Percentiles rank a stretch among this genome's conserved stretches.
Evolutionary conservation across 495 filamentous ascomycete genomes (phyloP).

Genomic region (Pyrenula aspistea): DNA sequence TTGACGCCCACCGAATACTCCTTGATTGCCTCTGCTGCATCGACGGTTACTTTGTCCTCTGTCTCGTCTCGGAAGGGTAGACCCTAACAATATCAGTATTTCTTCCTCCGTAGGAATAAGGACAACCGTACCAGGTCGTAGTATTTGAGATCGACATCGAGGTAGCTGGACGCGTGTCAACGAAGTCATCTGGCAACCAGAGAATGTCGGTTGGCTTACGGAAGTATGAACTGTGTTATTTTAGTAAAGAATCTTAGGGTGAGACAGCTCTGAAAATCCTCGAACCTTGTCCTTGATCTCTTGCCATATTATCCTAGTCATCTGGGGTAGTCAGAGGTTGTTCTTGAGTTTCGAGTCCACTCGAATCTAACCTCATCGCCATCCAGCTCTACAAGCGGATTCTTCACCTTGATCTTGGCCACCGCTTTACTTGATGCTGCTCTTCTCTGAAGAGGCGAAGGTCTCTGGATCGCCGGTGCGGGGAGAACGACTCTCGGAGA

Average conservation of each 20-base stretch:
- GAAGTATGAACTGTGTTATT: constrained; percentile 61
- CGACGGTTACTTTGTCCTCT: constrained; percentile 86
- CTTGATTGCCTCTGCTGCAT: constrained; percentile 94
- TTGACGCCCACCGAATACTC: constrained; percentile 98
- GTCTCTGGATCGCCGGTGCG: neutral
- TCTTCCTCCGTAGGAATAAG: neutral
- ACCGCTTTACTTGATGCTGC: constrained; percentile 1
- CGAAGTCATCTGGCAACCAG: neutral
- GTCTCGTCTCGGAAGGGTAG: constrained; percentile 92
- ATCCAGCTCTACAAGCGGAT: constrained; percentile 92
- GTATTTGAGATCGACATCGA: constrained; percentile 97
- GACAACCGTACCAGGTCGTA: constrained; percentile 66
- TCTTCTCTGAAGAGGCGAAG: constrained; percentile 8
- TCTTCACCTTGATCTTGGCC: constrained; percentile 90
- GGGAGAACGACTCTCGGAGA: neutral
- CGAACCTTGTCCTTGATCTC: constrained; percentile 87
- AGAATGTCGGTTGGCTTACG: constrained; percentile 39
- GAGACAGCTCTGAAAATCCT: constrained; percentile 9
- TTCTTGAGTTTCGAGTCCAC: too few species aligned
- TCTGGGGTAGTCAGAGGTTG: constrained; percentile 30
- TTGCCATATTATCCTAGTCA: constrained; percentile 98
- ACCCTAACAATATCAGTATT: constrained; percentile 33
- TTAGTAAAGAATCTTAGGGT: constrained; percentile 3
- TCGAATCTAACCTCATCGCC: constrained; percentile 69
- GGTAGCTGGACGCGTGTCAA: constrained; percentile 42